Base-by-base conservation (phyloP, 768 basidiomycete genomes). In the Tricholoma sp. region DNA sequence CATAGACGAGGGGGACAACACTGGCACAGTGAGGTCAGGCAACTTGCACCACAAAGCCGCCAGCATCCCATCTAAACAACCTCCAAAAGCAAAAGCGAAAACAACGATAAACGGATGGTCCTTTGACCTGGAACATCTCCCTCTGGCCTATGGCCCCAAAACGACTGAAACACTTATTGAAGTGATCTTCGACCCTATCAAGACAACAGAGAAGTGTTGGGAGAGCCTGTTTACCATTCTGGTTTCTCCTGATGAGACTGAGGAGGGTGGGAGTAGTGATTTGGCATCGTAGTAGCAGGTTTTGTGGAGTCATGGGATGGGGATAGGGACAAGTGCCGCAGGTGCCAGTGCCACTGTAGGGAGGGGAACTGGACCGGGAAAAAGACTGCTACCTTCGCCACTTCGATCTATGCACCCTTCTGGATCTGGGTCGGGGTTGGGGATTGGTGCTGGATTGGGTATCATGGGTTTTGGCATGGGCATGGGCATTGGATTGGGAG, bases 131-230 rank as follows among this genome's bases (percentile, higher is more conserved):
- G 65, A 69, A n/a, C 65, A 70, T 32, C 74, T 88, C 6, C 83
- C 83, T 1, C 65, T 71, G 15, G 79, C 81, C 3, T 77, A 80
- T 58, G 84, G 86, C 1, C 78, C 84, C 2, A 80, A 80, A 51
- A 81, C 83, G 12, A 91, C 89, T 0, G 88, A 89, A 65, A 75
- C 76, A 34, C 76, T 92, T 41, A 91, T 91, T 64, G 90, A 92
- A 54, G 83, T 87, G 5, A 67, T 92, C 24, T 92, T 92, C 66
- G 91, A 92, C 62, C 89, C 89, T 1, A 76, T 77, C 1, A 78
- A 75, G 1, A 80, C 80, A 7, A 72, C 71, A 1, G 73, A 76
- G 41, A 64, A 61, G 59, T 61, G 62, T 15, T 64, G 68, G 33
- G 72, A 76, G 56, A 72, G 68, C 41, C 79, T 77, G 13, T 79